Base-by-base conservation (phyloP, 768 basidiomycete genomes). In the Lentinula guzmanii region DNA sequence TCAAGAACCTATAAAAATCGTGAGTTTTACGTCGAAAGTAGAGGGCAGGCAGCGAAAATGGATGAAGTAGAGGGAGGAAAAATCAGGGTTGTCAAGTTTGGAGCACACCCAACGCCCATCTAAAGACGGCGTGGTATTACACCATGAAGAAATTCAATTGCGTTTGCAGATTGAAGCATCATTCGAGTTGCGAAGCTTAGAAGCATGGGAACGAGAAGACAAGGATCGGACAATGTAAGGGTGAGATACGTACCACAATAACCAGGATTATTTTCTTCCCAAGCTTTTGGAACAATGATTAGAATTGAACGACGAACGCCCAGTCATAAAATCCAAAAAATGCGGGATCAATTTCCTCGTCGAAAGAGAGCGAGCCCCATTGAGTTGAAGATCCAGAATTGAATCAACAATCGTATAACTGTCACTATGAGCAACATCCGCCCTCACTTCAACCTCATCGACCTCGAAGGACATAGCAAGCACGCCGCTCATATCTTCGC, bases 81-180 rank as follows among this genome's bases (percentile, higher is more conserved):
- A 18, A 62, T 82, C 79, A 82, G 79, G 74, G 66, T 74, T 79
- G 86, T 89, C 89, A 86, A 68, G 68, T 81, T 84, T 87, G 90
- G 88, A 89, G 90, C 90, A 76, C 83, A 87, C 86, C 71, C 66
- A 63, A 63, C 65, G 45, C 51, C 9, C 46, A n/a, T 65, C 34
- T 61, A 61, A 61, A 65, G 67, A 61, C 63, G 58, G 65, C 66
- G 69, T 77, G 84, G 86, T 87, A 88, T 48, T 89, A 75, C 87
- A 86, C 90, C 90, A 78, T 91, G 90, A 92, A 92, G 90, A 92
- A 92, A 92, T 91, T 91, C 90, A 87, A 86, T 73, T 64, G 75
- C 77, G 75, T 71, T 71, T 73, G 70, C 70, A 72, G 76, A 52
- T 52, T 35, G 62, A 72, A 75, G 68, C 85, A 88, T 88, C 87